Evolutionary conservation across 192 early-diverging fungal genomes (phyloP).

Genomic region (Chytriomyces sp.): DNA sequence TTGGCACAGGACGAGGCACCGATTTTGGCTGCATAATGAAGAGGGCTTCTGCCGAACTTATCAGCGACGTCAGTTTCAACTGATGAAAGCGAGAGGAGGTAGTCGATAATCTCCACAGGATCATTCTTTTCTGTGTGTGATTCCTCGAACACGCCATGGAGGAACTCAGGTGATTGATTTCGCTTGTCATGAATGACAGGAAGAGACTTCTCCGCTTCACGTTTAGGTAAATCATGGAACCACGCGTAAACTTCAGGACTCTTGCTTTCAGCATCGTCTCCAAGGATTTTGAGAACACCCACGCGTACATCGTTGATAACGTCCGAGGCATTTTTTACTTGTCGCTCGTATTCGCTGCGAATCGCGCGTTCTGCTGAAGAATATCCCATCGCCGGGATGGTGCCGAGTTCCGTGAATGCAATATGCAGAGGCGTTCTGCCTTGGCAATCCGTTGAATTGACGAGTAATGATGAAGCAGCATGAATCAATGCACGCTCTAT

Average conservation of each 20-base stretch:
- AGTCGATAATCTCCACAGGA: conserved; percentile 54
- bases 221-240: conserved; percentile 4
- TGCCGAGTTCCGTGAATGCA: conserved; percentile 41
- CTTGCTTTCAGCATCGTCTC: neutral
- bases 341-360: conserved; percentile 24
- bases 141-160: conserved; percentile 38
- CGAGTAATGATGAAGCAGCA: conserved; percentile 39
- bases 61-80: conserved; percentile 44
- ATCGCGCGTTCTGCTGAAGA: conserved; percentile 24
- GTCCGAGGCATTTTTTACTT: neutral
- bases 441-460: conserved; percentile 54
- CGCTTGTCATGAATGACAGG: conserved; percentile 24
- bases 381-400: conserved; percentile 45
- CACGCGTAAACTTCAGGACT: conserved; percentile 18
- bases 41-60: conserved; percentile 53
- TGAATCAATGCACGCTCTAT: conserved; percentile 51
- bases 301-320: neutral
- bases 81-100: conserved; percentile 24
- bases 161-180: conserved; percentile 19
- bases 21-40: conserved; percentile 56
- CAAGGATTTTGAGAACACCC: conserved; percentile 6
- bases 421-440: conserved; percentile 57
- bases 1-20: conserved; percentile 56
- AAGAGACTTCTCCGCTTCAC: neutral
- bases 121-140: conserved; percentile 34